Evolutionary conservation across 2,329 filamentous ascomycete species (phyloP), one percentile per base, ranked within the genome.

Genomic region (Ophiognomonia clavigignenti-juglandacearum): DNA sequence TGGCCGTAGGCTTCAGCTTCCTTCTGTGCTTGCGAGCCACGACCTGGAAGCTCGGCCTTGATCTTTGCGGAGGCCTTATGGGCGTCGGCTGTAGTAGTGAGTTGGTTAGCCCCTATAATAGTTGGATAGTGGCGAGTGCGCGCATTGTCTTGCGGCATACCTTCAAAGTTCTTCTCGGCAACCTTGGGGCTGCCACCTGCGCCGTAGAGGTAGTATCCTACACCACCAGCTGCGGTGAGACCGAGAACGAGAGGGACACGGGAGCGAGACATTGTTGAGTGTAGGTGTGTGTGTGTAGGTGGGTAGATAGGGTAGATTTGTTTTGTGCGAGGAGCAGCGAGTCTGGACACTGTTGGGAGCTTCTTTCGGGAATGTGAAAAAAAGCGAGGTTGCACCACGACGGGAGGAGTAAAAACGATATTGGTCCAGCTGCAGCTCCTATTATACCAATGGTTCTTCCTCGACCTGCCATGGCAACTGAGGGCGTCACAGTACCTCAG

Each of bases 161-260:
- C 80, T 73, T 96, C 87, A 57, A 87, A 78, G 66, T 93, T 76
- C 75, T 92, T 87, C 77, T 90, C 82, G n/a, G 91, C 92, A 41
- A 78, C 82, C 67, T 86, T 88, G 43, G 88, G 77, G 65, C 82
- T 79, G 48, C 92, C 91, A 52, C 92, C 92, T 14, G 91, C 86
- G 43, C 71, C 76, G 75, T 95, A 98, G 53, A 97, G 78, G 74
- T 97, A 97, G 77, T 96, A 97, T 36, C 86, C 89, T 49, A 83
- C 72, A 54, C 82, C 85, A 58, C 79, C 80, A 26, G 77, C 84
- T 55, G 80, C 82, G 50, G 74, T 78, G 56, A 82, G 68, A 58
- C 83, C 85, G 58, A 85, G 61, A 57, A 72, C 61, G 55, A 74
- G 57, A 56, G 75, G 74, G 35, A 67, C 57, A 56, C 68, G 68